These are phyloP conservation scores for Breynia disticha DNA, from an alignment of 441 rosid species.

Conservation along the genomic window DNA sequence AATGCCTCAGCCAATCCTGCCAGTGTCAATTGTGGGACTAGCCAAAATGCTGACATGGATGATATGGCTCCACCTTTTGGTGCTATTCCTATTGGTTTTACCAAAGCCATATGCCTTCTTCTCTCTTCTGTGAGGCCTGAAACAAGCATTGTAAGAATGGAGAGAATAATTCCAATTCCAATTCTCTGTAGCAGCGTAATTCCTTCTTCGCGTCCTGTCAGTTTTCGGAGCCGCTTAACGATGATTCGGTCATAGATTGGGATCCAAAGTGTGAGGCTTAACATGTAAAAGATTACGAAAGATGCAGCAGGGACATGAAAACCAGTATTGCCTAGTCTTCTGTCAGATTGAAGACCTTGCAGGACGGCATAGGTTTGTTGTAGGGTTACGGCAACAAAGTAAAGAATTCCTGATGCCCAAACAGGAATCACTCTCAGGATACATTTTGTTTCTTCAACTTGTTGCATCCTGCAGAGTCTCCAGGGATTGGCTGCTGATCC, in stretches of 20 bases:
- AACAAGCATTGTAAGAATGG: constrained; percentile 20
- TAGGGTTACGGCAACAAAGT: constrained; percentile 28
- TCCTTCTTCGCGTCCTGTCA: constrained; percentile 19
- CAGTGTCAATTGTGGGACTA: constrained; percentile 25
- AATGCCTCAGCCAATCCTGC: constrained; percentile 27
- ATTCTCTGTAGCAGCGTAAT: constrained; percentile 29
- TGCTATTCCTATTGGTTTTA: constrained; percentile 19
- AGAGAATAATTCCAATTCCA: constrained; percentile 27
- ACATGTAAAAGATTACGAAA: constrained; percentile 17
- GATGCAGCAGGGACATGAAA: constrained; percentile 31
- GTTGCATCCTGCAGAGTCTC: constrained; percentile 31
- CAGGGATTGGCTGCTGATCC: constrained; percentile 26
- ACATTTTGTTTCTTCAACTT: constrained; percentile 48
- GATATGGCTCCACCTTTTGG: constrained; percentile 22
- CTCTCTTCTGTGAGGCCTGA: constrained; percentile 25
- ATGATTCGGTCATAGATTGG: constrained; percentile 26
- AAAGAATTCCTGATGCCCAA: constrained; percentile 37
- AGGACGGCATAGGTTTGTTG: constrained; percentile 41
- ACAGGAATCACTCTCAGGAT: constrained; percentile 35
- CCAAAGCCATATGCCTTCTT: constrained; percentile 21
- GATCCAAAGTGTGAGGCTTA: constrained; percentile 26
- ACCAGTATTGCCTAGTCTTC: constrained; percentile 15
- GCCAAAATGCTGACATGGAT: constrained; percentile 32
- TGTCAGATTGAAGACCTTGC: constrained; percentile 42
- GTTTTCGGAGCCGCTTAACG: constrained; percentile 18